Conservation (phyloP, 2,329 filamentous ascomycete species). For the Fusarium chaquense region DNA sequence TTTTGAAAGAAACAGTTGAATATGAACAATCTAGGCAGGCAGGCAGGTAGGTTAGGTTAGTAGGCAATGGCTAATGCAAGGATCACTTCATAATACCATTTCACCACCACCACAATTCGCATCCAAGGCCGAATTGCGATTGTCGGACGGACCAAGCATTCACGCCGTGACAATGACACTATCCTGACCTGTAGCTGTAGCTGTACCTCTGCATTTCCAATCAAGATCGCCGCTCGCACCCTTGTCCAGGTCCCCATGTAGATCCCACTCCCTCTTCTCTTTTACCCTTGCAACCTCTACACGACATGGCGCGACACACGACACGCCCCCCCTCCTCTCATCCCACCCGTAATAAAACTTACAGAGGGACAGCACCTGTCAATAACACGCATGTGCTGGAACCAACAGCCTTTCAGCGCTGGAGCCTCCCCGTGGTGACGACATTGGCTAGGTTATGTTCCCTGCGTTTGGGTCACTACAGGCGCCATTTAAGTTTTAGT, state of each 20-base stretch:
- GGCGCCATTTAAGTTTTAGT: conserved; percentile 40
- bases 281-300: conserved; percentile 18
- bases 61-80: conserved; percentile 11
- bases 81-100: conserved; percentile 26
- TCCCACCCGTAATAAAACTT: conserved; percentile 21
- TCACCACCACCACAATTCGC: conserved; percentile 29
- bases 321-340: conserved; percentile 29
- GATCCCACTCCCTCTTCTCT: conserved; percentile 25
- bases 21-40: not conserved
- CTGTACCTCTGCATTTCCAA: conserved; percentile 24
- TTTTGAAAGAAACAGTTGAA: not conserved
- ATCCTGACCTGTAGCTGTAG: too few species aligned
- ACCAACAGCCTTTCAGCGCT: conserved; percentile 19
- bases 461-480: conserved; percentile 7
- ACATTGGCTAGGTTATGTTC: conserved; percentile 19
- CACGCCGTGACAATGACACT: not conserved
- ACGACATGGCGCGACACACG: conserved; percentile 36
- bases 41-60: not conserved
- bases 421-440: conserved; percentile 27
- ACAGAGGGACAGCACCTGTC: not conserved
- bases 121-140: conserved; percentile 33
- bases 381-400: conserved; percentile 22
- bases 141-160: conserved; percentile 27
- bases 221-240: conserved; percentile 38
- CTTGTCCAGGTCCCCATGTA: conserved; percentile 25